These are phyloP conservation scores for Tricholoma furcatifolium DNA, from an alignment of 768 basidiomycete species.

Conservation along the genomic window DNA sequence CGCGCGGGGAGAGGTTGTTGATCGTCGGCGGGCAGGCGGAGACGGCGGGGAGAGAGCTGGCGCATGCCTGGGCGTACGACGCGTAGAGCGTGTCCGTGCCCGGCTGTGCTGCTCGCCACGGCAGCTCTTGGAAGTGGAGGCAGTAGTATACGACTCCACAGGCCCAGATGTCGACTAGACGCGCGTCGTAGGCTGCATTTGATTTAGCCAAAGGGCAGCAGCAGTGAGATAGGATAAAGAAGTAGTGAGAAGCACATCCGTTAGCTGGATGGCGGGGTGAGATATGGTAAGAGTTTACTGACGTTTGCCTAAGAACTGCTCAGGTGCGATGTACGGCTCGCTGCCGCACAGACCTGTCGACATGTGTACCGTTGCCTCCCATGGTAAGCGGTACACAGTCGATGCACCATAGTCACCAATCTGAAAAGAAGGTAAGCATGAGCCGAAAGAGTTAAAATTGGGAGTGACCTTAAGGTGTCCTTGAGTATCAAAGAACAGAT, in stretches of 20 bases:
- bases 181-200: conserved; percentile 86
- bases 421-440: conserved; percentile 34
- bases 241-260: conserved; percentile 32
- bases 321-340: conserved; percentile 98
- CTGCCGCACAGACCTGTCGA: conserved; percentile 96
- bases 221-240: conserved; percentile 6
- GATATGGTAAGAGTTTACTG: conserved; percentile 41
- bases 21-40: conserved; percentile 66
- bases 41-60: conserved; percentile 41
- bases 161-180: conserved; percentile 97
- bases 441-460: neutral
- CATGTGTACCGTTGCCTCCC: conserved; percentile 97
- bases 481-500: conserved; percentile 88
- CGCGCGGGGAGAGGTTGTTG: conserved; percentile 84
- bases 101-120: conserved; percentile 92
- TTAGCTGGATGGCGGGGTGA: conserved; percentile 29
- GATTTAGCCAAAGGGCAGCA: neutral
- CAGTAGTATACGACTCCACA: conserved; percentile 98
- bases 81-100: conserved; percentile 74
- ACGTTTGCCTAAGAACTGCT: conserved; percentile 97
- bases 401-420: conserved; percentile 99
- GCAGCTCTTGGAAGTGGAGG: conserved; percentile 95
- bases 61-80: conserved; percentile 64
- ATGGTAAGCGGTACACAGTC: conserved; percentile 97
- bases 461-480: conserved; percentile 85